phyloP scores from a whole-genome alignment of 495 filamentous ascomycete species.

The Neurospora tetrasperma region DNA sequence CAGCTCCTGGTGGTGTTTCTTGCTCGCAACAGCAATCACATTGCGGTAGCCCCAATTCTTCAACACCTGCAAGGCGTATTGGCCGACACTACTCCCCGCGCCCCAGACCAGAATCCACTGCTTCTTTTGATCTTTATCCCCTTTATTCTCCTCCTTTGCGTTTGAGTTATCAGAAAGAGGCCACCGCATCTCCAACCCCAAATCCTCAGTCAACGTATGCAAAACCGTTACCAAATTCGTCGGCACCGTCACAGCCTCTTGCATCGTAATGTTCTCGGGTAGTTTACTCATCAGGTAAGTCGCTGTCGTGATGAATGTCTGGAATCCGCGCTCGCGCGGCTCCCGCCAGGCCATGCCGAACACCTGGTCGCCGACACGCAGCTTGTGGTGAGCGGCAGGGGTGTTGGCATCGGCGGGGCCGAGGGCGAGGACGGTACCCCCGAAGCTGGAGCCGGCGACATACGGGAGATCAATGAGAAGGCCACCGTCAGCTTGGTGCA shows the following conservation, averaged over 20 bases:
- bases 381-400: neutral
- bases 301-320: constrained; percentile 32
- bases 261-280: constrained; percentile 24
- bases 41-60: constrained; percentile 39
- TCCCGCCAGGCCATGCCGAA: constrained; percentile 39
- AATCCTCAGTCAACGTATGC: constrained; percentile 33
- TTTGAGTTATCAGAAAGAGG: constrained; percentile 2
- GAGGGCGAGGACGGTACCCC: constrained; percentile 34
- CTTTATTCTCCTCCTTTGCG: neutral
- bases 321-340: constrained; percentile 31
- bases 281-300: constrained; percentile 30
- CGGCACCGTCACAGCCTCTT: constrained; percentile 39
- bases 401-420: constrained; percentile 26
- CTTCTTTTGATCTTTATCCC: constrained; percentile 18
- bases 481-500: constrained; percentile 44
- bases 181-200: constrained; percentile 35
- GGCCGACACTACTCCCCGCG: constrained; percentile 40
- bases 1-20: constrained; percentile 31
- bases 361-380: constrained; percentile 32
- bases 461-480: constrained; percentile 31
- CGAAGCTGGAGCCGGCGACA: constrained; percentile 29
- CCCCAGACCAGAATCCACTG: constrained; percentile 43
- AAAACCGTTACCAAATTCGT: constrained; percentile 45
- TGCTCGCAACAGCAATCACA: constrained; percentile 37
- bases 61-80: constrained; percentile 39